Conservation (phyloP, 306 rosid species). For the Cicer chorassanicum region DNA sequence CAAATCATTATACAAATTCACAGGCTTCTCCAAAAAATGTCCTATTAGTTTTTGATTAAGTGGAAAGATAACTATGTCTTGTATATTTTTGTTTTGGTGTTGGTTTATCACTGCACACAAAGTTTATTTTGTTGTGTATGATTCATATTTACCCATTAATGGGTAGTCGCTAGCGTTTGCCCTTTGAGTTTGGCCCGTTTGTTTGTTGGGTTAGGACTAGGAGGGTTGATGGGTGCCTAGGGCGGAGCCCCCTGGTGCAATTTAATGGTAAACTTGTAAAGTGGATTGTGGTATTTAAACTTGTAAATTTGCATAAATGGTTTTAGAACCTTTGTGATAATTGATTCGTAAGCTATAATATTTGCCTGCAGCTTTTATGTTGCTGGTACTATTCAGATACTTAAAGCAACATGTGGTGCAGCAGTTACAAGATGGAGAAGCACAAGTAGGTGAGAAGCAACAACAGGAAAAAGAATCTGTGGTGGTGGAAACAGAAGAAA, state of each 20-base stretch:
- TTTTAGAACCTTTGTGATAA: constrained; percentile 10
- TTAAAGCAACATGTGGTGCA: constrained; percentile 60
- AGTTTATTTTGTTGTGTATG: not conserved
- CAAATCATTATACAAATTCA: not conserved
- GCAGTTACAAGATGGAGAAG: constrained; percentile 51
- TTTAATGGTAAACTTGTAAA: too few relatives aligned
- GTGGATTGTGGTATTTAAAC: too few relatives aligned
- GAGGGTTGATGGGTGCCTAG: too few relatives aligned
- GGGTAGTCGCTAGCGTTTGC: too few relatives aligned
- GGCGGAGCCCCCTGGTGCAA: too few relatives aligned
- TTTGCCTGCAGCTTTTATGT: constrained; percentile 70
- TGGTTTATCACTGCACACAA: not conserved
- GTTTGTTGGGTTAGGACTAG: too few relatives aligned
- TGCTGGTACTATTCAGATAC: constrained; percentile 67
- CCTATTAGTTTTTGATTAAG: not conserved
- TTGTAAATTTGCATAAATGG: not conserved
- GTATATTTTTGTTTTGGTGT: not conserved
- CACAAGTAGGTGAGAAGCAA: constrained; percentile 45
- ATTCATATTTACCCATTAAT: too few relatives aligned
- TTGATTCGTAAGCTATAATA: constrained; percentile 29
- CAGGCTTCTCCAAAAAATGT: constrained; percentile 1
- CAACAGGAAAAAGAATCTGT: constrained; percentile 50
- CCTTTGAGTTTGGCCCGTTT: too few relatives aligned
- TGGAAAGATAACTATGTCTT: not conserved
- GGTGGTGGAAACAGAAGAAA: constrained; percentile 46